These are phyloP conservation scores for Pythium dissotocum DNA, from an alignment of 352 stramenopile species.

Conservation along the genomic window DNA sequence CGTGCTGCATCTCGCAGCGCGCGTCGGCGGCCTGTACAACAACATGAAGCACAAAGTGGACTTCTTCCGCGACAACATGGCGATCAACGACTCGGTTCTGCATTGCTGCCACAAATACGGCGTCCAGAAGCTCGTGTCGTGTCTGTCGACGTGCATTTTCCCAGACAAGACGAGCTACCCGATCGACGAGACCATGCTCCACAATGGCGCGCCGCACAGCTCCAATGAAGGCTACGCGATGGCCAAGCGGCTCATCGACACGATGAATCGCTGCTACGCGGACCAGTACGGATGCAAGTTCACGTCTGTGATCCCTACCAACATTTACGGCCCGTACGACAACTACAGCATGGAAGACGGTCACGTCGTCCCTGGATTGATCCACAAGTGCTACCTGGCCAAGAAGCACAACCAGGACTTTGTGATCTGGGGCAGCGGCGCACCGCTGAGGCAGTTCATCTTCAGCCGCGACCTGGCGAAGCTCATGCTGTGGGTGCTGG, in stretches of 20 bases:
- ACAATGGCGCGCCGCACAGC: constrained; percentile 77
- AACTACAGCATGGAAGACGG: constrained; percentile 98
- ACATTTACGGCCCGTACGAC: constrained; percentile 98
- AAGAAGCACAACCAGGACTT: constrained; percentile 91
- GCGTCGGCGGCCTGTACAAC: constrained; percentile 88
- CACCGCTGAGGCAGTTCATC: constrained; percentile 97
- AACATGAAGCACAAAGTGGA: constrained; percentile 93
- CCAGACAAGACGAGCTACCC: constrained; percentile 98
- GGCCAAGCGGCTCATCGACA: constrained; percentile 98
- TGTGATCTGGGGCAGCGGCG: constrained; percentile 94
- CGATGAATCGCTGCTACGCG: constrained; percentile 96
- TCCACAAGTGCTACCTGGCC: constrained; percentile 98
- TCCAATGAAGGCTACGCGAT: constrained; percentile 95
- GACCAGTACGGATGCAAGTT: constrained; percentile 97
- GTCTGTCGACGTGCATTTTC: constrained; percentile 98
- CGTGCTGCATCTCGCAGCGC: constrained; percentile 97
- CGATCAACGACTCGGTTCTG: constrained; percentile 99
- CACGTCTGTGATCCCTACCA: constrained; percentile 99
- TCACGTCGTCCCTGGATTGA: constrained; percentile 97
- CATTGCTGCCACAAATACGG: constrained; percentile 88
- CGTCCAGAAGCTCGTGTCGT: constrained; percentile 97
- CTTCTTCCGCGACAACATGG: constrained; percentile 98
- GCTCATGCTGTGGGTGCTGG: constrained; percentile 89
- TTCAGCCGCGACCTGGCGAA: constrained; percentile 94
- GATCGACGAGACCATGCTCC: constrained; percentile 98